These are phyloP conservation scores for Puccinia triticina DNA, from an alignment of 1,284 basidiomycete genomes.

Conservation along the genomic window DNA sequence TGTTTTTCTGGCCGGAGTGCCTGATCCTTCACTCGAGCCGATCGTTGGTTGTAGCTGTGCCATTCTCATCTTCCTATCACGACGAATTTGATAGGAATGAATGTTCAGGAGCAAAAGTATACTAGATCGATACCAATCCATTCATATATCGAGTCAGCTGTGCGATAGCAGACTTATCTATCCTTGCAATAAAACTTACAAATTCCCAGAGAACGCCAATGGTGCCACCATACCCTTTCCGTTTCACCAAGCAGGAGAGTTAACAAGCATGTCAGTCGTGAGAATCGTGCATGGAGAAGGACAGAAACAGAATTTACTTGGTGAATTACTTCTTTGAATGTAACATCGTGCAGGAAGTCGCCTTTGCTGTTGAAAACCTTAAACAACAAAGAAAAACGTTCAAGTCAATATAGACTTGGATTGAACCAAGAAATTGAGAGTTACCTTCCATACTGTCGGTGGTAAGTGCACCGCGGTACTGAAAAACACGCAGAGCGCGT, in stretches of 20 bases:
- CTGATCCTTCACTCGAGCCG: too few species aligned
- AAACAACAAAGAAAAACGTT: background rate
- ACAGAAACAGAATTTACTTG: background rate
- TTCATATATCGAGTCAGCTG: background rate
- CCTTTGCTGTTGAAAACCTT: background rate
- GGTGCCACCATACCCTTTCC: background rate
- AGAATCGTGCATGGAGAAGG: too few species aligned
- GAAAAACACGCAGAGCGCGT: background rate
- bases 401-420: background rate
- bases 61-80: background rate
- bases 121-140: background rate
- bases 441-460: background rate
- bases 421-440: background rate
- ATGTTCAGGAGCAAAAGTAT: conserved; percentile 11
- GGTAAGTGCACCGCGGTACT: background rate
- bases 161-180: too few species aligned
- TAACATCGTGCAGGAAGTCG: background rate
- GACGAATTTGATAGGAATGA: background rate
- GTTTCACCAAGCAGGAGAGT: background rate
- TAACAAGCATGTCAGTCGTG: background rate
- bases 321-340: background rate
- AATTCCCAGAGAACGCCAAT: background rate
- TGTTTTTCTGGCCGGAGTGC: background rate
- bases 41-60: background rate
- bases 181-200: background rate